A percentile compares a stretch with the other conserved stretches of the same genome.
Evolutionary conservation across 2,329 filamentous ascomycete species (phyloP).

Genomic region (Neurospora sp.): DNA sequence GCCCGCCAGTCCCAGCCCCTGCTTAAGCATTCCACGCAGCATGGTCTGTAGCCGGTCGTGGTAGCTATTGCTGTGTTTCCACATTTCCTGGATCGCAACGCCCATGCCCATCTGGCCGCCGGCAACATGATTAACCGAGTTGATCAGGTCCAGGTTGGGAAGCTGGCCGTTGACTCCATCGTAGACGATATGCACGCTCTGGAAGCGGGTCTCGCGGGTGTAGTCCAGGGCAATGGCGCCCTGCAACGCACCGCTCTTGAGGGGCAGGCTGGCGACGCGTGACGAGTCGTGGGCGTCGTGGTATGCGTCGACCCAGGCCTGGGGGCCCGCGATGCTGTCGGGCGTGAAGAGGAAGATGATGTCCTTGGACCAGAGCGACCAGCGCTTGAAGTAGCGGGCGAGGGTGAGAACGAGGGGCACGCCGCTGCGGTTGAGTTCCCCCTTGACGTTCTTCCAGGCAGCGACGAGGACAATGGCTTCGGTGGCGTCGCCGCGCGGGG

Average conservation of each 20-base stretch:
- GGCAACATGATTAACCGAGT: constrained; percentile 82
- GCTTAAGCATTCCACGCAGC: constrained; percentile 83
- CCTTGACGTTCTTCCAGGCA: constrained; percentile 75
- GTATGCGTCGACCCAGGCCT: constrained; percentile 97
- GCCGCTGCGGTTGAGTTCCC: constrained; percentile 73
- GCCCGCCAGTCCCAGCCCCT: constrained; percentile 79
- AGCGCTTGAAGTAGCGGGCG: constrained; percentile 90
- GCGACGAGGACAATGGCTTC: constrained; percentile 91
- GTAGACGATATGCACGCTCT: constrained; percentile 83
- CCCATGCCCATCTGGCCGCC: constrained; percentile 86
- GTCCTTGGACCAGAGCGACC: constrained; percentile 98
- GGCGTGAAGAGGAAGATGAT: constrained; percentile 86
- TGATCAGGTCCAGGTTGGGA: constrained; percentile 91
- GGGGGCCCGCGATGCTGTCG: constrained; percentile 80
- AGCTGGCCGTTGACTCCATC: constrained; percentile 93
- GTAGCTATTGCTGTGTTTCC: constrained; percentile 68
- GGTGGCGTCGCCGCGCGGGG: constrained; percentile 88
- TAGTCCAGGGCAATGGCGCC: constrained; percentile 92
- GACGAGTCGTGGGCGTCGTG: constrained; percentile 74
- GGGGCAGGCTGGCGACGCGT: constrained; percentile 62
- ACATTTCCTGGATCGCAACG: constrained; percentile 78
- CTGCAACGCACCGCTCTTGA: constrained; percentile 90
- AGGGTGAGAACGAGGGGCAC: constrained; percentile 78
- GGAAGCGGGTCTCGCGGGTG: constrained; percentile 72
- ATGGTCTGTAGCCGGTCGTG: constrained; percentile 76